Base-by-base conservation (phyloP, 2,329 filamentous ascomycete genomes). In the Hirsutella thompsonii region DNA sequence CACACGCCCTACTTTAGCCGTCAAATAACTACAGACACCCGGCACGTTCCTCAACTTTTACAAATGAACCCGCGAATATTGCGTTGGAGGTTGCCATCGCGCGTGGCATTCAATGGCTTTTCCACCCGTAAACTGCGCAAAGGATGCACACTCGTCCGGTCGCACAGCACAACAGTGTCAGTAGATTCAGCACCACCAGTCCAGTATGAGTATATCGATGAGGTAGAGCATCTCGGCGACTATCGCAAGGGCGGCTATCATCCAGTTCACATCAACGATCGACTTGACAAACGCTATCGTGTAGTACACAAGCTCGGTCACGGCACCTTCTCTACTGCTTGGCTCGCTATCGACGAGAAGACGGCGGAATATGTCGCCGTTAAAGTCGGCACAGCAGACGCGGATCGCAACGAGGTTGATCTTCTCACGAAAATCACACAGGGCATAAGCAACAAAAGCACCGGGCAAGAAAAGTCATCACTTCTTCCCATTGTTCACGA, bases 161-260 rank as follows among this genome's bases (percentile, higher is more conserved):
- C 39, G n/a, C 19, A 20, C 29, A 37, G 21, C 41, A 37, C 41
- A 34, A 41, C 32, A n/a, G 20, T 16, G 32, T 33, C 32, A 33
- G 32, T 26, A n/a, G 20, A 8, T 13, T 33, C 32, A 33, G 32
- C 32, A 16, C 32, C 32, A 33, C 32, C 32, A 8, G 32, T 38
- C 30, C 20, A 37, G 19, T 55, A 53, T n/a, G 38, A 42, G 8
- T 41, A 42, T 23, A 49, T 56, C 1, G 42, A 51, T 20, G 48
- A 46, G n/a, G 55, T 53, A 11, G 54, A 56, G 33, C 42, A 18
- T 5, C 44, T 51, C 1, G 40, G 47, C 11, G 13, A 50, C 36
- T 66, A 67, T 44, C 38, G 43, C 8, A 49, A 47, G 2, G 59
- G 60, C 4, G 62, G 61, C 10, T 66, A 61, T 44, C 59, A 66